Base-by-base conservation (phyloP, 495 filamentous ascomycete genomes). In the Echria macrotheca region DNA sequence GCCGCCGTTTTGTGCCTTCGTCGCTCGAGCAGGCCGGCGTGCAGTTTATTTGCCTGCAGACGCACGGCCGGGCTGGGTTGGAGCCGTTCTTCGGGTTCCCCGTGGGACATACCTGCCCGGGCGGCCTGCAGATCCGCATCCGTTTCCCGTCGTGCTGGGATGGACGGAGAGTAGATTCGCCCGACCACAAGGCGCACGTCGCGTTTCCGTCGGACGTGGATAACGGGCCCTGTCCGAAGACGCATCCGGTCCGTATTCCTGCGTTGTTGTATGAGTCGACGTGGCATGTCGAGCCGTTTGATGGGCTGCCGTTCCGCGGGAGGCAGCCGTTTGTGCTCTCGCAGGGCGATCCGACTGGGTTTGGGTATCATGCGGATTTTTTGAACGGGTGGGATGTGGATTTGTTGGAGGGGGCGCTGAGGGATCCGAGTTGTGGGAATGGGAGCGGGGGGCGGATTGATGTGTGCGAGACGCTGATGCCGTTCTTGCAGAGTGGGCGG, bases 81-180 rank as follows among this genome's bases (percentile, higher is more conserved):
- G 23, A 44, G 18, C 52, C 58, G 7, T 52, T 58, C 11, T 8
- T 10, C 2, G 52, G 48, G 1, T 61, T 57, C 14, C 80, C 79
- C 14, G 72, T 72, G 50, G n/a, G n/a, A n/a, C 58, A 65, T 40
- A 78, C 82, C 42, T 87, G 85, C 53, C 58, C 68, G 18, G 65
- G 75, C 51, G 78, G 76, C 0, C 61, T 91, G 40, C 82, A 86
- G 28, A 67, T 86, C 31, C 84, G 89, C 55, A 63, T 91, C 19
- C 79, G 83, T 69, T 89, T 91, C 65, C 86, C 86, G 1, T 84
- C 81, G 3, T 91, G 86, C 71, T 89, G 84, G 83, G 82, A 89
- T 56, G 83, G 85, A 5, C 66, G 36, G 7, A 71, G 83, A 28
- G 73, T 78, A 38, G 75, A 80, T 55, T 69, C 65, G 5, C 36